Evolutionary conservation across 768 basidiomycete genomes (phyloP).

Genomic region (Termitomyces sp.): DNA sequence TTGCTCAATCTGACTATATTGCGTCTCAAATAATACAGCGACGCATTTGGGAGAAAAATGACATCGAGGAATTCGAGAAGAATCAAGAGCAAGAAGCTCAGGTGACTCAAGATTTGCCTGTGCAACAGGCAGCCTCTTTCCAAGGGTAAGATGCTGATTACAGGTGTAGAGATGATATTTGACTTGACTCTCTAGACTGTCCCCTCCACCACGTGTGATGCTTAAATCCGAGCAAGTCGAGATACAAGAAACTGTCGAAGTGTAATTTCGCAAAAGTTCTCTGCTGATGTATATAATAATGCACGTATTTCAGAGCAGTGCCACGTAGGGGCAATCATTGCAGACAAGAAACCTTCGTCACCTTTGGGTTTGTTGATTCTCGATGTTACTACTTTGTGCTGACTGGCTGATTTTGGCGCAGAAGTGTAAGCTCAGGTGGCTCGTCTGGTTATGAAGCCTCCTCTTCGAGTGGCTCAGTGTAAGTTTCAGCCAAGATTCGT

Average conservation of each 20-base stretch:
- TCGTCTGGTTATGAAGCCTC: no score
- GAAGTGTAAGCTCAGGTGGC: no score
- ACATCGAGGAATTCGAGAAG: neutral
- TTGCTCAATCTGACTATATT: neutral
- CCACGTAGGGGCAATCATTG: neutral
- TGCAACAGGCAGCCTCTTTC: neutral
- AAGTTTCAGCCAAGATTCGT: no score
- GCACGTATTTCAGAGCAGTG: neutral
- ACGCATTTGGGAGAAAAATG: neutral
- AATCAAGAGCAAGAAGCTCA: neutral
- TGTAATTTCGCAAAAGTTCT: no score
- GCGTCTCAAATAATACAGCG: neutral
- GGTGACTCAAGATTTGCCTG: neutral
- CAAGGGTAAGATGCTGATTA: neutral
- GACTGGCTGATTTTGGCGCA: no score
- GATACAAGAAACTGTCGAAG: neutral
- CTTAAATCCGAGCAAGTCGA: neutral
- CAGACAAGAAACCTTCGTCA: neutral
- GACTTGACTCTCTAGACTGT: neutral
- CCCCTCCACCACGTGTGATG: neutral
- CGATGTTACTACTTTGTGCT: neutral
- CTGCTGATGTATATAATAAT: no score
- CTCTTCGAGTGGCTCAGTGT: no score
- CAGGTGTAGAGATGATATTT: neutral
- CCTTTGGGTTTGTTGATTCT: neutral